Conservation (phyloP, 1,284 basidiomycete genomes). For the Tylopilus orsonianus region DNA sequence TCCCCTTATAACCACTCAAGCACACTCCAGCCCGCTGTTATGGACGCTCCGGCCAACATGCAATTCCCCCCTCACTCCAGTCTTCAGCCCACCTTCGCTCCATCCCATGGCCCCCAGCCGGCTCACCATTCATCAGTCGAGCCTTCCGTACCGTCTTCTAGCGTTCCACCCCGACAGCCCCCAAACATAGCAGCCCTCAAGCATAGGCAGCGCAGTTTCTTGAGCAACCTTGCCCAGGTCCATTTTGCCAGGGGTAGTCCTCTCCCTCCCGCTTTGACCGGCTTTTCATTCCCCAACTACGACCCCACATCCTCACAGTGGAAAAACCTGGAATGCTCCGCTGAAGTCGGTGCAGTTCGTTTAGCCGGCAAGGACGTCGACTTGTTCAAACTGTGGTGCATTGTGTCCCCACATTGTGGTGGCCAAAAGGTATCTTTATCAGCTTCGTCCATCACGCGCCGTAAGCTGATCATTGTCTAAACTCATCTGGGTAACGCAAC, state of each 20-base stretch:
- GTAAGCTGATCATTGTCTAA: constrained; percentile 4
- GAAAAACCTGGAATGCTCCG: constrained; percentile 58
- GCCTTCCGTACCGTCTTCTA: constrained; percentile 40
- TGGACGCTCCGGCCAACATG: constrained; percentile 25
- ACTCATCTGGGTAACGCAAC: constrained; percentile 32
- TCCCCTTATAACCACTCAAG: constrained; percentile 42
- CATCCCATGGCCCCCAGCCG: constrained; percentile 32
- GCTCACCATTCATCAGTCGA: constrained; percentile 44
- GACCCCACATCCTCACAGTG: constrained; percentile 62
- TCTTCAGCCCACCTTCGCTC: constrained; percentile 29
- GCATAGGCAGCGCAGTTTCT: constrained; percentile 57
- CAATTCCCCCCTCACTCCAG: constrained; percentile 32
- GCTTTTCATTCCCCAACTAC: constrained; percentile 51
- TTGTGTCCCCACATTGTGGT: constrained; percentile 59
- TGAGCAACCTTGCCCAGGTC: constrained; percentile 54
- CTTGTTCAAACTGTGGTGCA: constrained; percentile 67
- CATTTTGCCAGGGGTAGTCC: constrained; percentile 56
- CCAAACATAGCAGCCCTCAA: constrained; percentile 35
- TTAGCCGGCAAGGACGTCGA: constrained; percentile 79
- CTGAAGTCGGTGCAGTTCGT: constrained; percentile 60
- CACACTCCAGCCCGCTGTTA: constrained; percentile 38
- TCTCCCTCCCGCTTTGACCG: constrained; percentile 66
- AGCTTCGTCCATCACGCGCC: constrained; percentile 5
- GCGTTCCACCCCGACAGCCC: constrained; percentile 30
- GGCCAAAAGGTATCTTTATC: constrained; percentile 48